Evolutionary conservation across 768 basidiomycete genomes (phyloP).

Genomic region (Suillus tomentosus): DNA sequence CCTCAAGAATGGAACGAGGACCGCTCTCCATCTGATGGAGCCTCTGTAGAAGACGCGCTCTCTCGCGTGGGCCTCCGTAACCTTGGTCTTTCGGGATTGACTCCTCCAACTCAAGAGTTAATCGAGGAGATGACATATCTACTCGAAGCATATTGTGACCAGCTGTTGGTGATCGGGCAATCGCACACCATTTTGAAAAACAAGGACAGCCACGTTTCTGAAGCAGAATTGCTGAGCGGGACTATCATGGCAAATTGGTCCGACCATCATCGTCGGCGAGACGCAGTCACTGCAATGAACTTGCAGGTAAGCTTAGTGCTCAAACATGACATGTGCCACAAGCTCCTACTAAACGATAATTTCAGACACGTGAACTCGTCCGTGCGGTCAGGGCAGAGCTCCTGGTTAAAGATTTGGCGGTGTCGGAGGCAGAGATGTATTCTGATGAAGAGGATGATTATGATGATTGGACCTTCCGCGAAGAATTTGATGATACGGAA

Average conservation of each 20-base stretch:
- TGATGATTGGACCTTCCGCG: slow-evolving; percentile 25
- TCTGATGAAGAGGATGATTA: slow-evolving; percentile 30
- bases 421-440: slow-evolving; percentile 16
- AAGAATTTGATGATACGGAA: slow-evolving; percentile 25
- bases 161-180: slow-evolving; percentile 36
- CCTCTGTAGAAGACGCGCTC: slow-evolving; percentile 29
- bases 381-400: slow-evolving; percentile 39
- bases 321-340: background rate
- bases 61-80: slow-evolving; percentile 25
- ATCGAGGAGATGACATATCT: slow-evolving; percentile 40
- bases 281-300: slow-evolving; percentile 45
- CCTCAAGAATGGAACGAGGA: slow-evolving; percentile 24
- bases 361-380: slow-evolving; percentile 42
- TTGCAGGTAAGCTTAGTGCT: slow-evolving; percentile 37
- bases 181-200: slow-evolving; percentile 40
- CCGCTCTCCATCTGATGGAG: slow-evolving; percentile 30
- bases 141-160: slow-evolving; percentile 38
- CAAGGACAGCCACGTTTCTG: slow-evolving; percentile 37
- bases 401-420: slow-evolving; percentile 15
- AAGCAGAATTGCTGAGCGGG: slow-evolving; percentile 46
- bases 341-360: slow-evolving; percentile 4
- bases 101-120: slow-evolving; percentile 27
- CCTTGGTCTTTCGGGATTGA: slow-evolving; percentile 36
- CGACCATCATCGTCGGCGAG: slow-evolving; percentile 43
- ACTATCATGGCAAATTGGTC: slow-evolving; percentile 47